Conservation (phyloP, 2,329 filamentous ascomycete genomes). For the Sclerotiophoma versabilis region DNA sequence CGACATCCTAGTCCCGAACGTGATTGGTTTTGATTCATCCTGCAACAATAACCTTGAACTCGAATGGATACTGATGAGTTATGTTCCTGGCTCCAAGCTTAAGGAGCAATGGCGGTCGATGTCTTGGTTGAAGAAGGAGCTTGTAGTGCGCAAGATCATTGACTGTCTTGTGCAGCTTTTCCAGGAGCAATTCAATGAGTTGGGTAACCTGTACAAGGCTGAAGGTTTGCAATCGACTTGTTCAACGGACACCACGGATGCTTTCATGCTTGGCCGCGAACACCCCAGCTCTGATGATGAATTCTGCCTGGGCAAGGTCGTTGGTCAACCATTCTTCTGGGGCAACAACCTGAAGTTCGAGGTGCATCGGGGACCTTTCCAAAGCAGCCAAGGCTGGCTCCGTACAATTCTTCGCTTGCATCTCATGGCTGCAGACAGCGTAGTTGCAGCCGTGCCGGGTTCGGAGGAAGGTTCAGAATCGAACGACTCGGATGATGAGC, state of each 20-base stretch:
- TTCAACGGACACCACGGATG: neutral
- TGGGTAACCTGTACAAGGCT: neutral
- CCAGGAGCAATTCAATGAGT: neutral
- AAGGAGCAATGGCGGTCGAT: constrained; percentile 1
- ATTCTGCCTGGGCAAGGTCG: neutral
- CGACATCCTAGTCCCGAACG: neutral
- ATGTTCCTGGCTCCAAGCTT: neutral
- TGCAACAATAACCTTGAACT: neutral
- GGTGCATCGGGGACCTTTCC: neutral
- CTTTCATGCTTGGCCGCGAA: neutral
- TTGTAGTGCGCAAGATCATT: constrained; percentile 13
- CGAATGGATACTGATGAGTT: neutral
- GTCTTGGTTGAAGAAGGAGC: constrained; percentile 17
- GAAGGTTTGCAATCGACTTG: neutral
- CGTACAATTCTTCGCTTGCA: neutral
- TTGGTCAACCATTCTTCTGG: neutral
- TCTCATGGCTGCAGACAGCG: neutral
- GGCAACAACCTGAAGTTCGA: neutral
- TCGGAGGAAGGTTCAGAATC: neutral
- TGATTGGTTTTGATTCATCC: neutral
- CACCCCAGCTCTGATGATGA: neutral
- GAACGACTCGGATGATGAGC: neutral
- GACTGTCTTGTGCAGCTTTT: neutral
- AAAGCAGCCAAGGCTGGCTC: neutral
- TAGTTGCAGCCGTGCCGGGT: neutral